Evolutionary conservation across 2,329 filamentous ascomycete genomes (phyloP).

Genomic region (Botrytis pseudocinerea): DNA sequence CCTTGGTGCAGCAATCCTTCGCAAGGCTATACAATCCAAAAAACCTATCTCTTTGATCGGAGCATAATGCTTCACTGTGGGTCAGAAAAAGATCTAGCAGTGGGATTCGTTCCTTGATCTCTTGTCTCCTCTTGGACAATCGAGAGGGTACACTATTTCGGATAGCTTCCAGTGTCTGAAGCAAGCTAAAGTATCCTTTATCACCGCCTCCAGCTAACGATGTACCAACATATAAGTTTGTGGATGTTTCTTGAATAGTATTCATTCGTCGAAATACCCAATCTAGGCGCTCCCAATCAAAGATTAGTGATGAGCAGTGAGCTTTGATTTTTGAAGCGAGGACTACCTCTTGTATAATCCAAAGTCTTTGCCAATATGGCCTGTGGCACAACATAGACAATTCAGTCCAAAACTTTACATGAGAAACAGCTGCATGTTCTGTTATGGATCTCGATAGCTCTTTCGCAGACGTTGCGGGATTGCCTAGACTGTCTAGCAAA

Average conservation of each 20-base stretch:
- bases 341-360: conserved; percentile 23
- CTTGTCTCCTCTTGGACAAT: conserved; percentile 15
- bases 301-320: conserved; percentile 19
- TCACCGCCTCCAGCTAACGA: not conserved
- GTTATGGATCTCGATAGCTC: conserved; percentile 13
- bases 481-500: conserved; percentile 17
- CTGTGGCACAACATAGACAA: conserved; percentile 10
- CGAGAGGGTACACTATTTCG: conserved; percentile 17
- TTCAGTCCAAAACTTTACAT: conserved; percentile 22
- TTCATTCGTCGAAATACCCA: conserved; percentile 15
- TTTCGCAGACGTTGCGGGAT: conserved; percentile 4
- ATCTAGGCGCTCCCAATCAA: conserved; percentile 21
- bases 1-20: conserved; percentile 17
- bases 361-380: conserved; percentile 22
- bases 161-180: conserved; percentile 17
- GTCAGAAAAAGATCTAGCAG: conserved; percentile 23
- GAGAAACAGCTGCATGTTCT: conserved; percentile 7
- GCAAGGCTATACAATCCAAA: conserved; percentile 23
- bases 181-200: conserved; percentile 10
- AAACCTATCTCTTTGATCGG: conserved; percentile 22
- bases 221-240: not conserved
- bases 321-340: conserved; percentile 22
- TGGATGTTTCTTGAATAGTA: not conserved
- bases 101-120: conserved; percentile 9
- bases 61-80: conserved; percentile 21